Evolutionary conservation across 148 eudicot species (phyloP).

Genomic region (Limonium bicolor): DNA sequence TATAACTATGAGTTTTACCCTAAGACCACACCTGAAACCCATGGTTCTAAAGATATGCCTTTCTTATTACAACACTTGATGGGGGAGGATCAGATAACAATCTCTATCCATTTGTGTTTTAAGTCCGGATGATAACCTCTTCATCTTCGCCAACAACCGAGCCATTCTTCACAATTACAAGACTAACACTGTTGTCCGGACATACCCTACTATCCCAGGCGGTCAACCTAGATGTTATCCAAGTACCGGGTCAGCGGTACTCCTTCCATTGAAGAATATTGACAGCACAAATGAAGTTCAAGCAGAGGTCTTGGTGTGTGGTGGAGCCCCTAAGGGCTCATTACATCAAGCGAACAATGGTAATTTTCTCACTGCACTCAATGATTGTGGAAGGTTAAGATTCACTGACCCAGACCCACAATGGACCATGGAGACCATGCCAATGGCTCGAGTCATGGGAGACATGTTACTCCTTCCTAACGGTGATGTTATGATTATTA

Average conservation of each 20-base stretch:
- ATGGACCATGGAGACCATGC: conserved; percentile 61
- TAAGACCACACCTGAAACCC: conserved; percentile 9
- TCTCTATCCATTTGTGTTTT: conserved; percentile 68
- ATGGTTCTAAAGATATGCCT: conserved; percentile 13
- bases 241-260: conserved; percentile 56
- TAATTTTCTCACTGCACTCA: conserved; percentile 18
- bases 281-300: background rate
- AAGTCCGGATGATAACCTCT: conserved; percentile 44
- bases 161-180: conserved; percentile 48
- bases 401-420: conserved; percentile 32
- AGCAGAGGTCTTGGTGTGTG: conserved; percentile 42
- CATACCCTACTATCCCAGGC: conserved; percentile 44
- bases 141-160: conserved; percentile 65
- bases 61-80: conserved; percentile 31
- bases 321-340: conserved; percentile 46
- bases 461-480: conserved; percentile 51
- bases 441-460: conserved; percentile 40
- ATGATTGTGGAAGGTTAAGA: conserved; percentile 38
- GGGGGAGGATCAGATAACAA: conserved; percentile 39
- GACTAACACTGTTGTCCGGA: conserved; percentile 15
- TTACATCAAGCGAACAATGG: conserved; percentile 9
- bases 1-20: conserved; percentile 62
- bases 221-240: conserved; percentile 65
- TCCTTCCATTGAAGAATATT: conserved; percentile 35
- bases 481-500: conserved; percentile 43